Percentiles rank a stretch among this genome's conserved stretches.
These are phyloP conservation scores for Termitomyces sp. DNA, from an alignment of 768 basidiomycete genomes.

Conservation along the genomic window DNA sequence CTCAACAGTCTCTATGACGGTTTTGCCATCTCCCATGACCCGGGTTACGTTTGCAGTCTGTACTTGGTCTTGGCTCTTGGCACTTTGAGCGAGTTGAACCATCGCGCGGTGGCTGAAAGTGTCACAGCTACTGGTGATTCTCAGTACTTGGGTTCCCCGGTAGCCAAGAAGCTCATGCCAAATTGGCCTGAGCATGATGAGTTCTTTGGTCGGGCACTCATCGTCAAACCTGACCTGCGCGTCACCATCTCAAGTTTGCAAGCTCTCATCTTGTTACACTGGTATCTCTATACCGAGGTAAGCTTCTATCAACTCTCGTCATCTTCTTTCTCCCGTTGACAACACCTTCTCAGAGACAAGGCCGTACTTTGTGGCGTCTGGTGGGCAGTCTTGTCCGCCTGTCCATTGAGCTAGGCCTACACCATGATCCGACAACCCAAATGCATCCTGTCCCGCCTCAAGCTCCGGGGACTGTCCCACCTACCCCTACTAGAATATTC, in stretches of 20 bases:
- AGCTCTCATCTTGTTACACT: slow-evolving; percentile 78
- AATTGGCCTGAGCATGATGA: slow-evolving; percentile 81
- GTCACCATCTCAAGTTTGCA: slow-evolving; percentile 82
- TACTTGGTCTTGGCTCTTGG: slow-evolving; percentile 79
- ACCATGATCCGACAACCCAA: slow-evolving; percentile 77
- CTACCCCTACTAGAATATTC: slow-evolving; percentile 34
- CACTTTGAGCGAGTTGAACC: slow-evolving; percentile 77
- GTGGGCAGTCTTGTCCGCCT: slow-evolving; percentile 82
- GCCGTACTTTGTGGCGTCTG: slow-evolving; percentile 84
- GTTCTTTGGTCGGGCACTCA: slow-evolving; percentile 76
- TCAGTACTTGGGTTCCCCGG: slow-evolving; percentile 30
- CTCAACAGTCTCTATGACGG: slow-evolving; percentile 65
- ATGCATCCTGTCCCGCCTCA: slow-evolving; percentile 33
- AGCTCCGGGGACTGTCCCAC: slow-evolving; percentile 5
- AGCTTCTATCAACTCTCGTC: slow-evolving; percentile 12
- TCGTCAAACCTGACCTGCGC: slow-evolving; percentile 75
- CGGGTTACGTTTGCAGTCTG: slow-evolving; percentile 73
- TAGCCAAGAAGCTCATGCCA: slow-evolving; percentile 60
- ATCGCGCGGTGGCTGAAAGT: slow-evolving; percentile 53
- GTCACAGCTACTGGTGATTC: slow-evolving; percentile 30
- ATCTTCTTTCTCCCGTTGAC: slow-evolving; percentile 6
- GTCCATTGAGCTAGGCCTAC: slow-evolving; percentile 78
- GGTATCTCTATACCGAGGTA: slow-evolving; percentile 89
- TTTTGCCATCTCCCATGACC: slow-evolving; percentile 48
- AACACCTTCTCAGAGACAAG: slow-evolving; percentile 59